Conservation (phyloP, 805 yeast genomes). For the Starmera caribaea region DNA sequence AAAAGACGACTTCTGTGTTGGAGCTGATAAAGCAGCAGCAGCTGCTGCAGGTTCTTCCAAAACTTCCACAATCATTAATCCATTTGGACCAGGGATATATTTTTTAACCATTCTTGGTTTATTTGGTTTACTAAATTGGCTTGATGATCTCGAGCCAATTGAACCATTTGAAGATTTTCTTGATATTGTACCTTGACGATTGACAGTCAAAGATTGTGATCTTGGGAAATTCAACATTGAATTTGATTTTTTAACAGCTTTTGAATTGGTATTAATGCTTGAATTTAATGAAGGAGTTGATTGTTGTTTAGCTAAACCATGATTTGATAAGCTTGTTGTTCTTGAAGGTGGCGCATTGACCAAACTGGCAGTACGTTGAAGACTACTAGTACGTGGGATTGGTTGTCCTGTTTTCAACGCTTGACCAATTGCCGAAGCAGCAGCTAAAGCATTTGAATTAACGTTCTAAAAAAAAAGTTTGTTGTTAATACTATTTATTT, state of each 20-base stretch:
- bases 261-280: slow-evolving; percentile 8
- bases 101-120: slow-evolving; percentile 46
- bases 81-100: slow-evolving; percentile 67
- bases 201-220: slow-evolving; percentile 9
- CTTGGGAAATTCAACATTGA: neutral
- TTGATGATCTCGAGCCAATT: slow-evolving; percentile 1
- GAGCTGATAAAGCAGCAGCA: too few species aligned
- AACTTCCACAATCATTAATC: slow-evolving; percentile 61
- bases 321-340: slow-evolving; percentile 10
- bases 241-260: too few species aligned
- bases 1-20: too few species aligned
- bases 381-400: slow-evolving; percentile 20
- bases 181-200: neutral
- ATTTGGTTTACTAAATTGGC: slow-evolving; percentile 4
- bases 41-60: slow-evolving; percentile 25
- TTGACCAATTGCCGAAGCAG: slow-evolving; percentile 47
- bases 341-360: slow-evolving; percentile 6
- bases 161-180: neutral
- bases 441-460: slow-evolving; percentile 49
- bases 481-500: too few species aligned
- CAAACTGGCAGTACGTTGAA: slow-evolving; percentile 15
- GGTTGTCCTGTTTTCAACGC: slow-evolving; percentile 29
- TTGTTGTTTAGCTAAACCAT: slow-evolving; percentile 13
- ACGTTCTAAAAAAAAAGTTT: slow-evolving; percentile 12
- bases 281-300: slow-evolving; percentile 9